Conservation (phyloP, 345 rosid genomes). For the Eucalyptus dawsonii region DNA sequence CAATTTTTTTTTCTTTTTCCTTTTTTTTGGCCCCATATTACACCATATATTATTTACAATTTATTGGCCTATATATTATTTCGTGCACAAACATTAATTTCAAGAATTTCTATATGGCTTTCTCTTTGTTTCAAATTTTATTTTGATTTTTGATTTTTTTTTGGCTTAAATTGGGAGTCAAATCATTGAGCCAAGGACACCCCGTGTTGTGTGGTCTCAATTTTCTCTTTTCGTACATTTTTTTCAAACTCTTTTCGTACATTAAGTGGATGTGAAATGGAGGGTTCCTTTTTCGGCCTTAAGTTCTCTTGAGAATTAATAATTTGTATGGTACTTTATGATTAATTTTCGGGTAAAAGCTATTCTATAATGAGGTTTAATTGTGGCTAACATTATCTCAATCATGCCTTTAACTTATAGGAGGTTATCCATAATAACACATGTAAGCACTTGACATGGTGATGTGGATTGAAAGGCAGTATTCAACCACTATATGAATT, state of each 20-base stretch:
- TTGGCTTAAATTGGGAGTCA: not conserved
- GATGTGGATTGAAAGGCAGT: not conserved
- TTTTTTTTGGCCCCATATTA: not conserved
- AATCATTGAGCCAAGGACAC: not conserved
- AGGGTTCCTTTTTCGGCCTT: not conserved
- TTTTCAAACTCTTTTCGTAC: not conserved
- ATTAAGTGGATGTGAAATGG: not conserved
- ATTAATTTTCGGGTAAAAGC: not conserved
- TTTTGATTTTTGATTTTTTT: not conserved
- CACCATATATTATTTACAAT: not conserved
- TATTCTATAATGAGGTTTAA: not conserved
- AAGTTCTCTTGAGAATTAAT: not conserved
- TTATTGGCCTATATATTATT: not conserved
- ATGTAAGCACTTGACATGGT: not conserved
- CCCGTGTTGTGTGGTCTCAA: not conserved
- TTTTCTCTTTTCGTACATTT: not conserved
- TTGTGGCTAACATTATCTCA: not conserved
- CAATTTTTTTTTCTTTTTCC: not conserved
- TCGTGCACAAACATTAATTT: not conserved
- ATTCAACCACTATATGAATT: not conserved
- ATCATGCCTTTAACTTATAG: not conserved
- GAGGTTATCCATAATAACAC: not conserved
- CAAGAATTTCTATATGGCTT: not conserved
- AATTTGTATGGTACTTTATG: not conserved
- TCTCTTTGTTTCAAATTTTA: not conserved